Evolutionary conservation across 352 stramenopile species (phyloP).

Genomic region (Poterioochromonas sp.): DNA sequence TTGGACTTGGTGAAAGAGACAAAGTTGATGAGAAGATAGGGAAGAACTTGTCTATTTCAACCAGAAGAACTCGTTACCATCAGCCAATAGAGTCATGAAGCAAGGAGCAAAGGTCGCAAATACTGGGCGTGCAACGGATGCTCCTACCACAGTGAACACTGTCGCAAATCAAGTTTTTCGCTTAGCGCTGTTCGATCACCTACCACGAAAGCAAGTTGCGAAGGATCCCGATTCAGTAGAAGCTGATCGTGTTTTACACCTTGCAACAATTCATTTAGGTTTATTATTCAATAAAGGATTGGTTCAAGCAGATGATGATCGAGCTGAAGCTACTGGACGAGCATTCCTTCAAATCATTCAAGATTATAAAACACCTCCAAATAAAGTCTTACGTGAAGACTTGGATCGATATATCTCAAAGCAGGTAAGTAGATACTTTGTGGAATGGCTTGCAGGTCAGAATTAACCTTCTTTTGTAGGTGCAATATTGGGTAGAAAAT

Average conservation of each 20-base stretch:
- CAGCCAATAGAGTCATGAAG: too few species aligned
- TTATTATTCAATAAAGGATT: background rate
- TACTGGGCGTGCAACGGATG: too few species aligned
- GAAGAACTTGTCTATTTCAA: too few species aligned
- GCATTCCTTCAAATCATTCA: background rate
- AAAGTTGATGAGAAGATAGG: too few species aligned
- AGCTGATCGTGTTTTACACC: slow-evolving; percentile 16
- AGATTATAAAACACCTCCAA: slow-evolving; percentile 29
- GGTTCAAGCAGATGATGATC: slow-evolving; percentile 15
- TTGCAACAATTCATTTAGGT: slow-evolving; percentile 19
- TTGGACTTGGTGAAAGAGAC: too few species aligned
- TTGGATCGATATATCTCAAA: slow-evolving; percentile 18
- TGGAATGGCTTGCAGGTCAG: background rate
- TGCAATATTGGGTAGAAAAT: slow-evolving; percentile 21
- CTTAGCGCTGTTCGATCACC: slow-evolving; percentile 32
- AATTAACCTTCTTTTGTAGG: background rate
- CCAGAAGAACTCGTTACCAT: too few species aligned
- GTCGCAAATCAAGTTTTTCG: slow-evolving; percentile 11
- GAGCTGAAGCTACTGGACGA: background rate
- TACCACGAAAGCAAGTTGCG: background rate
- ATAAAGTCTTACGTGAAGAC: slow-evolving; percentile 12
- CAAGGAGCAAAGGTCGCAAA: too few species aligned
- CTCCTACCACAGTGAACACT: too few species aligned
- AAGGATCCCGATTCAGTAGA: background rate
- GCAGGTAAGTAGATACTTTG: slow-evolving; percentile 10